Base-by-base conservation (phyloP, 441 rosid genomes). In the California macrophylla region DNA sequence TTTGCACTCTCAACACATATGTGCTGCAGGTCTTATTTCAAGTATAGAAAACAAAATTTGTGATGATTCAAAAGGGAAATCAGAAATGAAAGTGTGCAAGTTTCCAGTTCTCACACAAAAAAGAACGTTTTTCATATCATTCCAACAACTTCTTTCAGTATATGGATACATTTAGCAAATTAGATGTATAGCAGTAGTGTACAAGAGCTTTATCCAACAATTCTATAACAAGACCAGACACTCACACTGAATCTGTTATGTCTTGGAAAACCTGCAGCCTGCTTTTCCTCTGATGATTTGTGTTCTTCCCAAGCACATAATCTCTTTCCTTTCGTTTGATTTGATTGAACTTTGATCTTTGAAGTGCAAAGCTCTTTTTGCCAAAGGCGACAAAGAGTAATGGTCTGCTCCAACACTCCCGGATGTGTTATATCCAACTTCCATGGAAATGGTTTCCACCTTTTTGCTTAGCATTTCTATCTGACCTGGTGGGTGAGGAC, bases 241-340 rank as follows among this genome's bases (percentile, higher is more conserved):
- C 9, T 34, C 47, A 40, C 15, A 40, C 15, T 2, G 47, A 10
- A 40, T 40, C 47, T 40, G 89, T 84, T 56, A 87, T 84, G 72
- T 87, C 86, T 25, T 40, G 72, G 80, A 87, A 87, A 67, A 87
- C 92, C 74, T 75, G 85, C 79, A 85, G 62, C 66, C 89, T 76
- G 71, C 71, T 79, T 69, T 79, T 77, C 42, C 73, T 79, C 67
- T 29, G 72, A 21, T 6, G n/a, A 26, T 54, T n/a, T n/a, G n/a
- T n/a, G n/a, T n/a, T n/a, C n/a, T n/a, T 72, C 5, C 24, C 60
- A 20, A 20, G 29, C 58, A 7, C 9, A 29, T 9, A 24, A 29
- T 1, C 47, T 3, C 30, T 28, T 28, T 28, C 30, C 30, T 40
- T 40, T 28, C 30, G 2, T 40, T 40, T 8, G 47, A 40, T 40